Evolutionary conservation across 2,329 filamentous ascomycete genomes (phyloP).

Genomic region (Xylariomycetidae sp.): DNA sequence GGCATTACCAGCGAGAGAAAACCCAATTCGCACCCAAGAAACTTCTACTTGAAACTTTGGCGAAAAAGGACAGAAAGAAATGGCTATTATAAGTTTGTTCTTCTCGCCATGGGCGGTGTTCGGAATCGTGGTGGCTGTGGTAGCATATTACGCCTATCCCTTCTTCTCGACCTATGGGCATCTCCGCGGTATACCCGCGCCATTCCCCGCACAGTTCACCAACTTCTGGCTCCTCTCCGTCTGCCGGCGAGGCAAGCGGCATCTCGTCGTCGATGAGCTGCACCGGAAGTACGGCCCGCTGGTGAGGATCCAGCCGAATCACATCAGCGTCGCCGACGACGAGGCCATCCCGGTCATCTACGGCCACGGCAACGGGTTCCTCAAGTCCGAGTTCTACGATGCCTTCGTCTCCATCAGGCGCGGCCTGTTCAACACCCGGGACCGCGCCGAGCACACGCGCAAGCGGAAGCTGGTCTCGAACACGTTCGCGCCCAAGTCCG

Average conservation of each 20-base stretch:
- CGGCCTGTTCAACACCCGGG: constrained; percentile 84
- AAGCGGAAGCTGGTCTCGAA: constrained; percentile 88
- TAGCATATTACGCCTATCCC: constrained; percentile 53
- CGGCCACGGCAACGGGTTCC: constrained; percentile 71
- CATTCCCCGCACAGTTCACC: constrained; percentile 61
- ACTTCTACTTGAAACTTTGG: too few relatives aligned
- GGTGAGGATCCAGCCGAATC: constrained; percentile 78
- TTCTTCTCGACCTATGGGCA: constrained; percentile 52
- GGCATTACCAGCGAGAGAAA: too few relatives aligned
- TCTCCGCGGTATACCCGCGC: constrained; percentile 54
- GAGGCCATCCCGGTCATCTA: constrained; percentile 74
- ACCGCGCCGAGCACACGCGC: constrained; percentile 75
- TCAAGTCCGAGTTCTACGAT: constrained; percentile 83
- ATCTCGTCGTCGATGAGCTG: constrained; percentile 59
- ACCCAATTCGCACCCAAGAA: too few relatives aligned
- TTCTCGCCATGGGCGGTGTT: constrained; percentile 44
- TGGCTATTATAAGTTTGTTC: constrained; percentile 32
- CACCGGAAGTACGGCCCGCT: constrained; percentile 77
- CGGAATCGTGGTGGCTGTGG: constrained; percentile 41
- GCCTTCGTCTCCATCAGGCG: constrained; percentile 83
- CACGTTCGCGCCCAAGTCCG: constrained; percentile 77
- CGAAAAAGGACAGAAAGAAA: too few relatives aligned
- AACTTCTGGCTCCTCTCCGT: constrained; percentile 76
- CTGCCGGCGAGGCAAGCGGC: constrained; percentile 61
- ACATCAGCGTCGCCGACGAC: constrained; percentile 77